These are phyloP conservation scores for Clavariopsis aquatica DNA, from an alignment of 495 filamentous ascomycete genomes.

Conservation along the genomic window DNA sequence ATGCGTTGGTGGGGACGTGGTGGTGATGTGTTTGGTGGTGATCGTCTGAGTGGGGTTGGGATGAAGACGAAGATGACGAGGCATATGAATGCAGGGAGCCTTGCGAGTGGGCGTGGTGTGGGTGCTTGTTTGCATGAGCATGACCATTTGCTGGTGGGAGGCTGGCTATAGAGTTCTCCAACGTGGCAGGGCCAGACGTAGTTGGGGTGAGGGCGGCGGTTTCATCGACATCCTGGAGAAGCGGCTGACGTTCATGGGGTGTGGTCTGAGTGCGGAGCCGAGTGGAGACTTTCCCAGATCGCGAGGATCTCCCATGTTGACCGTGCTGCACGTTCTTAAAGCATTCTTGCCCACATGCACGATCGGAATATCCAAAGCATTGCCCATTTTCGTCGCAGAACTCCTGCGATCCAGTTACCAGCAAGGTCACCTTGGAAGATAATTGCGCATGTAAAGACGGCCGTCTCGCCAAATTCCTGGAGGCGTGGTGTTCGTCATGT, in stretches of 20 bases:
- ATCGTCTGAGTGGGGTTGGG: conserved; percentile 10
- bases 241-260: conserved; percentile 38
- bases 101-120: conserved; percentile 12
- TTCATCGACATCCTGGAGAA: conserved; percentile 41
- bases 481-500: conserved; percentile 16
- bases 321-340: conserved; percentile 53
- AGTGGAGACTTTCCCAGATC: conserved; percentile 7
- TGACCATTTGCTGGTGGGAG: conserved; percentile 7
- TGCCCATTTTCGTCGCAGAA: conserved; percentile 71
- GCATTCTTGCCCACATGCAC: conserved; percentile 79
- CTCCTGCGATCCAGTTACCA: conserved; percentile 29
- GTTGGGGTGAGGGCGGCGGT: conserved; percentile 26
- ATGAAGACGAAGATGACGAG: conserved; percentile 51
- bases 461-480: conserved; percentile 20
- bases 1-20: conserved; percentile 94
- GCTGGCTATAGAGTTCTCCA: not conserved
- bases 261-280: conserved; percentile 29
- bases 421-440: conserved; percentile 14
- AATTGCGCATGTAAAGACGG: conserved; percentile 46
- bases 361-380: conserved; percentile 79
- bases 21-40: conserved; percentile 68
- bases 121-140: conserved; percentile 6
- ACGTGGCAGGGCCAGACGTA: conserved; percentile 12
- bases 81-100: conserved; percentile 62
- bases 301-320: conserved; percentile 16